A percentile compares a stretch with the other conserved stretches of the same genome.
These are phyloP conservation scores for Striga hermonthica DNA, from an alignment of 305 asterid genomes.

Conservation along the genomic window DNA sequence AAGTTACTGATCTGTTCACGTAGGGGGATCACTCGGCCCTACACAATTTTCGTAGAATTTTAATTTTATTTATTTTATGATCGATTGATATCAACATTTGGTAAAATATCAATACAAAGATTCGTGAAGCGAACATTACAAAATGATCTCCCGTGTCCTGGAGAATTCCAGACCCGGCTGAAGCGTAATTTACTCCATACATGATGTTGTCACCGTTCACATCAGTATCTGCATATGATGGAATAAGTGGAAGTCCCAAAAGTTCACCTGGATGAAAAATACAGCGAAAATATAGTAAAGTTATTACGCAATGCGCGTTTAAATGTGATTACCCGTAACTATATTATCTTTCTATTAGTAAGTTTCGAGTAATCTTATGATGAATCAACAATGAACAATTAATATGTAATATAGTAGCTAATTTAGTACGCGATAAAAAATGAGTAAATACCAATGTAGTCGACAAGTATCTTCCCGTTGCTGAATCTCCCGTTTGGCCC, in stretches of 20 bases:
- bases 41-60: constrained; percentile 4
- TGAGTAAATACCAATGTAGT: constrained; percentile 34
- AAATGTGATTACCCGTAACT: neutral
- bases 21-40: constrained; percentile 30
- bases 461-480: constrained; percentile 39
- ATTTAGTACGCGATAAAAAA: too few species aligned
- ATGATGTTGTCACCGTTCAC: constrained; percentile 5
- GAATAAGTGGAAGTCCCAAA: constrained; percentile 27
- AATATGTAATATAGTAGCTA: too few species aligned
- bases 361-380: too few species aligned
- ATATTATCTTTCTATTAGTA: too few species aligned
- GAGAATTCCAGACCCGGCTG: constrained; percentile 35
- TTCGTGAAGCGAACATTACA: constrained; percentile 10
- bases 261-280: constrained; percentile 19
- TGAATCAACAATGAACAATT: too few species aligned
- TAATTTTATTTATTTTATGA: neutral
- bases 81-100: neutral
- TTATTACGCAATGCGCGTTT: neutral
- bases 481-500: constrained; percentile 45
- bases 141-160: constrained; percentile 19
- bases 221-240: constrained; percentile 22
- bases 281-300: neutral
- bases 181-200: constrained; percentile 33
- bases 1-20: constrained; percentile 25
- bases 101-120: neutral